Evolutionary conservation across 352 stramenopile genomes (phyloP).

Genomic region (Pythium insidiosum): DNA sequence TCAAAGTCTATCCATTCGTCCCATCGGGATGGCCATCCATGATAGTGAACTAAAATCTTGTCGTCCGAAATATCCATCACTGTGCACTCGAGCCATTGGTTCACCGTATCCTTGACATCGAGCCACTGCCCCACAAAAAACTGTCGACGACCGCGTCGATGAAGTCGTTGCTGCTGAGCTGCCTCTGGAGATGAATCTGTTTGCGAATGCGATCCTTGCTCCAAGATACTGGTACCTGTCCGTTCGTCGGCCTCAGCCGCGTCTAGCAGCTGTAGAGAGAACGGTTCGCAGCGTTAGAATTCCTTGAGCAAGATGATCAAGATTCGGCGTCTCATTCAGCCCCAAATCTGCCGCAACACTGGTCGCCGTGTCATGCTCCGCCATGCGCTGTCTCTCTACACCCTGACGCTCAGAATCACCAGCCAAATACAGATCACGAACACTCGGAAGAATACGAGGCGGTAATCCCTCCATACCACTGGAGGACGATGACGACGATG

Average conservation of each 20-base stretch:
- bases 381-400: constrained; percentile 13
- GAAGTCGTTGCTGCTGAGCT: constrained; percentile 2
- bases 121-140: constrained; percentile 95
- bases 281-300: constrained; percentile 22
- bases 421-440: no score
- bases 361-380: constrained; percentile 4
- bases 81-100: constrained; percentile 97
- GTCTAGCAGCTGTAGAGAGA: constrained; percentile 11
- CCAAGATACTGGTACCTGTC: not conserved
- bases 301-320: constrained; percentile 20
- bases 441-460: no score
- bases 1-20: constrained; percentile 96
- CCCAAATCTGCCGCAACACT: constrained; percentile 8
- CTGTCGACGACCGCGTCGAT: constrained; percentile 25
- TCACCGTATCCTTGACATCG: constrained; percentile 96
- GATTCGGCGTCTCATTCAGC: constrained; percentile 11
- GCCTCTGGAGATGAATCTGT: not conserved
- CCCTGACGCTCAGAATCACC: constrained; percentile 8
- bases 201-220: not conserved
- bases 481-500: no score
- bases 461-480: no score
- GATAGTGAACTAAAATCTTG: constrained; percentile 94
- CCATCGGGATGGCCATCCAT: constrained; percentile 95
- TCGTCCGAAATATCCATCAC: constrained; percentile 85
- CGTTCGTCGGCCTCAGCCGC: not conserved